Evolutionary conservation across 768 basidiomycete species (phyloP).

Genomic region (Suillus subalutaceus): DNA sequence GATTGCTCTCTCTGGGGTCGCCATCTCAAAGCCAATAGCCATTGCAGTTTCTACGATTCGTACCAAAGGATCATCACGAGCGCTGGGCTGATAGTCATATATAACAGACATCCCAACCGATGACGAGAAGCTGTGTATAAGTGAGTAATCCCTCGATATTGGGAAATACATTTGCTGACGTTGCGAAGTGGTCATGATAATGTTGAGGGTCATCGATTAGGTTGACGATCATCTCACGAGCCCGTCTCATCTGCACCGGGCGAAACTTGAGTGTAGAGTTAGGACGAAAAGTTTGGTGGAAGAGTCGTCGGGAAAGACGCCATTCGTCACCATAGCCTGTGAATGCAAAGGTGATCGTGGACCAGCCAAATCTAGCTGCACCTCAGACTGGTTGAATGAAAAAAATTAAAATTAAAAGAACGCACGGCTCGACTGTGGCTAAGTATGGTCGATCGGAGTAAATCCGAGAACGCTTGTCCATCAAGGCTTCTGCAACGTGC

Average conservation of each 20-base stretch:
- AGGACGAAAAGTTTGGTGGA: constrained; percentile 41
- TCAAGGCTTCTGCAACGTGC: constrained; percentile 4
- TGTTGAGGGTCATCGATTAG: constrained; percentile 32
- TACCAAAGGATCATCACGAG: constrained; percentile 17
- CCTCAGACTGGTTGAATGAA: background rate
- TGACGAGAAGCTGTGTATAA: constrained; percentile 29
- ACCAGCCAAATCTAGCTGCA: constrained; percentile 10
- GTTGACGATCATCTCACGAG: constrained; percentile 29
- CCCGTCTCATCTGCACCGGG: constrained; percentile 27
- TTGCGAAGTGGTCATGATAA: constrained; percentile 27
- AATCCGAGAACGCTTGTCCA: constrained; percentile 13
- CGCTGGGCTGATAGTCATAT: constrained; percentile 20
- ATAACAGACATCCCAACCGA: constrained; percentile 26
- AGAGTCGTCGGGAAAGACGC: constrained; percentile 37
- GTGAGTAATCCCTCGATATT: background rate
- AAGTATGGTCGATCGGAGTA: constrained; percentile 15
- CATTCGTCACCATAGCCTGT: constrained; percentile 7
- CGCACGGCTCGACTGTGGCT: constrained; percentile 5
- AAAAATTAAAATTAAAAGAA: background rate
- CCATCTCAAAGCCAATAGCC: background rate
- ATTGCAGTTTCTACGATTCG: constrained; percentile 8
- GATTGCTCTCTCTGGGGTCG: constrained; percentile 12
- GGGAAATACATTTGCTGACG: constrained; percentile 5
- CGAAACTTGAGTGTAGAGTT: constrained; percentile 27
- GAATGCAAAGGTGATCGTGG: constrained; percentile 2